Base-by-base conservation (phyloP, 108 stramenopile genomes). In the Discostella stelligeroides region DNA sequence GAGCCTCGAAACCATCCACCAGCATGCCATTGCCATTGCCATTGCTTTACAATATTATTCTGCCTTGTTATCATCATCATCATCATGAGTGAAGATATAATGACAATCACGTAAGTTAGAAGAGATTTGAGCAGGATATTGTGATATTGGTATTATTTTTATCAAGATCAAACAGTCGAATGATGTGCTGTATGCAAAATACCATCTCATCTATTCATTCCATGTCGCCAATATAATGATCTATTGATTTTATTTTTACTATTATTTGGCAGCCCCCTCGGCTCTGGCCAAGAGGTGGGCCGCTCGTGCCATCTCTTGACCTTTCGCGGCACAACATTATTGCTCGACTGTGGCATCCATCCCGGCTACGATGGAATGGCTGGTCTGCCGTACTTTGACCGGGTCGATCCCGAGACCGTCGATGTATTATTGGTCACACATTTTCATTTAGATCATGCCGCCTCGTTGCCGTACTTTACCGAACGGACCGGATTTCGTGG, bases 381-480 rank as follows among this genome's bases (percentile, higher is more conserved):
- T 25, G 88, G 94, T 20, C 67, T 96, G 34, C 92, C 94, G 39
- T 92, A 89, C 68, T 84, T 98, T 58, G 94, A 94, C 67, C 85
- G 82, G 37, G 90, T 96, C 8, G 93, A 97, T 68, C 92, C 93
- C 15, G 88, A 84, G 13, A 69, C 83, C 53, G 87, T 98, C 54
- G 97, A 98, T 73, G 87, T 97, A 29, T 66, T 97, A 9, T 79
- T 97, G 28, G 80, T 98, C 13, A 92, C 95, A 10, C 99, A 98
- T 71, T 99, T 99, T 73, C 99, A 99, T 80, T 71, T 99, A 38
- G 99, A 99, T 82, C 99, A 99, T 74, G 98, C 96, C 8, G 98
- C 96, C 0, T 86, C 88, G 23, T 55, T 99, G 13, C 99, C 99
- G 11, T 98, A 98, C 80, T 86, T 99, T 50, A 99, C 99, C 15